Base-by-base conservation (phyloP, 2,329 filamentous ascomycete species). In the Trichoderma sp. region DNA sequence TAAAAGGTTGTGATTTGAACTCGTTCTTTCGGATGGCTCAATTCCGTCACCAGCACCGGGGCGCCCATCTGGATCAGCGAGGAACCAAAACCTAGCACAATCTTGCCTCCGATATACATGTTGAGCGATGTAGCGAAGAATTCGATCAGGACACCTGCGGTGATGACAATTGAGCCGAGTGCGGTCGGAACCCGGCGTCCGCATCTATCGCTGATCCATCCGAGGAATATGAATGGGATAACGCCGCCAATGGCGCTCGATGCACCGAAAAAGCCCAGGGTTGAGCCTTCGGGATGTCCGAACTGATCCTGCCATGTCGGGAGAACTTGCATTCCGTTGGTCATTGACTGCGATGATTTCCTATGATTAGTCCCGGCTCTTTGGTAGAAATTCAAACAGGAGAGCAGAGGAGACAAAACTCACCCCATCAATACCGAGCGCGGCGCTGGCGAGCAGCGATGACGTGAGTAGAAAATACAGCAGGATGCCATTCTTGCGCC, bases 391-490 rank as follows among this genome's bases (percentile, higher is more conserved):
- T 5, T 3, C 50, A 14, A 56, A 24, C 4, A 3, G 9, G 4
- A 14, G 11, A 56, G 50, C n/a, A 7, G 9, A 29, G 33, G 6
- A 35, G 14, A 56, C 29, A 63, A 41, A 6, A 81, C 83, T 77
- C 79, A 84, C 83, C 21, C 85, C 85, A 53, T 86, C 85, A 59
- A 86, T 85, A 16, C 85, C 85, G 33, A 85, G 79, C 3, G 85
- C 84, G 29, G 84, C 83, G 75, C 84, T 86, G 41, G 85, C 83
- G 38, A 86, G 77, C 1, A 86, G 80, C 5, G 85, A 86, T 0
- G 85, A 86, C 0, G 85, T 86, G 18, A 86, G 81, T 4, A 86
- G 78, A 50, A 86, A 86, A 77, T 86, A 86, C 4, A 86, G 79
- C 18, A 86, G 77, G 3, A 85, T 79, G 2, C 85, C 85, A 81